Base-by-base conservation (phyloP, 306 rosid species). In the Betula pendula region DNA sequence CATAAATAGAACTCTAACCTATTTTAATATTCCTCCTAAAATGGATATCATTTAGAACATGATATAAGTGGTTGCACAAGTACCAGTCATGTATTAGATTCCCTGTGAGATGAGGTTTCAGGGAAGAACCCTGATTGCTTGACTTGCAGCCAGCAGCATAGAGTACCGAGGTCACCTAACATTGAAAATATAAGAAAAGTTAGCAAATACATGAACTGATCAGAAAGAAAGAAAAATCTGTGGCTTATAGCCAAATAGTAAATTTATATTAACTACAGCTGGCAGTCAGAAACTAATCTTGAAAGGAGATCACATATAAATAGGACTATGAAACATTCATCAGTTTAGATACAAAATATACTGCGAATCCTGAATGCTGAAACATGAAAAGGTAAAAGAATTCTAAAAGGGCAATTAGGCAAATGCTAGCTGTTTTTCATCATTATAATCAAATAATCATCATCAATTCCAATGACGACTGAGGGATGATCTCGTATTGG, bases 31-130 rank as follows among this genome's bases (percentile, higher is more conserved):
- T 68, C 20, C 68, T 2, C 56, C 50, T 38, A 25, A 62, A 79
- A 72, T 31, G 40, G 15, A 19, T 49, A 75, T 65, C 17, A 52
- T 50, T 75, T 48, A 10, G 44, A 79, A 81, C 52, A 75, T 77
- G 63, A 27, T 33, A 24, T 27, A 77, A 33, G 60, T 50, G 50
- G 75, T 63, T 78, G n/a, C 40, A 19, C 1, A 81, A 76, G 68
- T 96, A 92, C 99, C 98, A 96, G 83, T 92, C 96, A 29, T 91
- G 83, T 76, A 96, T 81, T 52, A 96, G 82, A 79, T 89, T 82
- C 66, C 91, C 96, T 7, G 90, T 82, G 83, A 88, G 69, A 85
- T 85, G 89, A 82, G 97, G 89, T 85, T 89, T 96, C 58, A 89
- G 84, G 16, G 98, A 96, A 60, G 99, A 91, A 74, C 86, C 67